A percentile compares a stretch with the other conserved stretches of the same genome.
These are phyloP conservation scores for Cylindrotheca closterium DNA, from an alignment of 108 stramenopile genomes.

Conservation along the genomic window DNA sequence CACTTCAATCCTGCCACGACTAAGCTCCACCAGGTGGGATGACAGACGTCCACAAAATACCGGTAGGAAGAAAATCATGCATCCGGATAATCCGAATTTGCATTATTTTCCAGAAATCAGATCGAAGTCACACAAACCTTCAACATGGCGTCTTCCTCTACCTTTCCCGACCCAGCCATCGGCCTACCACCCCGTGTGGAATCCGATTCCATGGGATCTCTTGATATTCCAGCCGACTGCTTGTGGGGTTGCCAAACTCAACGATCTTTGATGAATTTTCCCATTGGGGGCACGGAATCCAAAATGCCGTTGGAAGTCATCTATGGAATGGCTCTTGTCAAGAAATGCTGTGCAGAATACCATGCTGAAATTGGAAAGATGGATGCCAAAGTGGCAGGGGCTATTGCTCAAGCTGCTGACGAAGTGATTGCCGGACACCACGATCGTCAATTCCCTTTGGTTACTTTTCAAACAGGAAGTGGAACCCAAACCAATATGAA, in stretches of 20 bases:
- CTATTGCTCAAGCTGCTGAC: slow-evolving; percentile 88
- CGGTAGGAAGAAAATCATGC: too few species aligned
- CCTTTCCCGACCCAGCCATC: slow-evolving; percentile 27
- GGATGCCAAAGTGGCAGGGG: slow-evolving; percentile 53
- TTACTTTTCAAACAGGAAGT: slow-evolving; percentile 94
- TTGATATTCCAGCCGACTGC: slow-evolving; percentile 69
- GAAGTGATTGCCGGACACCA: slow-evolving; percentile 90
- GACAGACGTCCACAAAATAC: too few species aligned
- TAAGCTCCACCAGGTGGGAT: too few species aligned
- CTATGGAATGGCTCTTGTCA: slow-evolving; percentile 88
- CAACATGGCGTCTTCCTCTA: slow-evolving; percentile 19
- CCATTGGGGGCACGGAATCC: slow-evolving; percentile 89
- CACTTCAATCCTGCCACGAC: too few species aligned
- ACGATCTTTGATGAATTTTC: slow-evolving; percentile 94
- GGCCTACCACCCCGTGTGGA: slow-evolving; percentile 73
- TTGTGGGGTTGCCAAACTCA: slow-evolving; percentile 94
- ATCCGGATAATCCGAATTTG: too few species aligned
- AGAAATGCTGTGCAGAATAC: slow-evolving; percentile 92
- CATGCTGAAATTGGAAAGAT: slow-evolving; percentile 74
- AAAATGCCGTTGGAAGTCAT: slow-evolving; percentile 94
- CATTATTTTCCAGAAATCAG: too few species aligned
- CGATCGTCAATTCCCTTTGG: slow-evolving; percentile 95
- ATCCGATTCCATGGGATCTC: slow-evolving; percentile 78
- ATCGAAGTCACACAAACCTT: too few species aligned
- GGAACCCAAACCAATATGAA: slow-evolving; percentile 99